Conservation (phyloP, 768 basidiomycete genomes). For the Lyophyllum shimeji region DNA sequence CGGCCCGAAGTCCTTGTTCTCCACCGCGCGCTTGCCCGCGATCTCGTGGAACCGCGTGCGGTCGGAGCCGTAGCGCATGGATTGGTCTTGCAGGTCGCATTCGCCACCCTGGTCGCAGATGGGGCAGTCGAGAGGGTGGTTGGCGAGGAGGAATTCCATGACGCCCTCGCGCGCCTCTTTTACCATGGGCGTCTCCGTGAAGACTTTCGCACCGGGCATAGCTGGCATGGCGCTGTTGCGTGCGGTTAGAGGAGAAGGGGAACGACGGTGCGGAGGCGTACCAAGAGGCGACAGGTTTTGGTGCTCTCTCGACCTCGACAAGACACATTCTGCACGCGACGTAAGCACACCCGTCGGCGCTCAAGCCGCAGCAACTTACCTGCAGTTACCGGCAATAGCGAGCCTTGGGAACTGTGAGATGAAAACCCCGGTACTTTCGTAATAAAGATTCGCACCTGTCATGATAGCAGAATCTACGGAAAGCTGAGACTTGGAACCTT, state of each 20-base stretch:
- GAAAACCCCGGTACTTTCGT: slow-evolving; percentile 3
- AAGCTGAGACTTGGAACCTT: slow-evolving; percentile 11
- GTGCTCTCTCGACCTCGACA: slow-evolving; percentile 94
- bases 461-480: slow-evolving; percentile 77
- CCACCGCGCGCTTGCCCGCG: slow-evolving; percentile 94
- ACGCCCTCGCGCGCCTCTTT: slow-evolving; percentile 94
- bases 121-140: slow-evolving; percentile 98
- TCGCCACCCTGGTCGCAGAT: slow-evolving; percentile 99
- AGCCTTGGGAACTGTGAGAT: slow-evolving; percentile 46
- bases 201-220: slow-evolving; percentile 91
- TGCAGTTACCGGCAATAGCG: slow-evolving; percentile 97
- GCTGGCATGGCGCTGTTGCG: slow-evolving; percentile 88
- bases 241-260: neutral
- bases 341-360: slow-evolving; percentile 3
- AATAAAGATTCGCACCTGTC: slow-evolving; percentile 55
- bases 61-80: slow-evolving; percentile 98
- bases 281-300: slow-evolving; percentile 95
- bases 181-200: slow-evolving; percentile 88
- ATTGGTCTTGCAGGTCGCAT: slow-evolving; percentile 98
- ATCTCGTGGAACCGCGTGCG: slow-evolving; percentile 98
- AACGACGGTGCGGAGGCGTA: slow-evolving; percentile 25
- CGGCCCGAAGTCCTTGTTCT: slow-evolving; percentile 97
- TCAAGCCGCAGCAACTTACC: slow-evolving; percentile 46
- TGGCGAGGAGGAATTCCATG: slow-evolving; percentile 97
- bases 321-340: slow-evolving; percentile 81